Evolutionary conservation across 345 rosid genomes (phyloP).

Genomic region (Orychophragmus violaceus): DNA sequence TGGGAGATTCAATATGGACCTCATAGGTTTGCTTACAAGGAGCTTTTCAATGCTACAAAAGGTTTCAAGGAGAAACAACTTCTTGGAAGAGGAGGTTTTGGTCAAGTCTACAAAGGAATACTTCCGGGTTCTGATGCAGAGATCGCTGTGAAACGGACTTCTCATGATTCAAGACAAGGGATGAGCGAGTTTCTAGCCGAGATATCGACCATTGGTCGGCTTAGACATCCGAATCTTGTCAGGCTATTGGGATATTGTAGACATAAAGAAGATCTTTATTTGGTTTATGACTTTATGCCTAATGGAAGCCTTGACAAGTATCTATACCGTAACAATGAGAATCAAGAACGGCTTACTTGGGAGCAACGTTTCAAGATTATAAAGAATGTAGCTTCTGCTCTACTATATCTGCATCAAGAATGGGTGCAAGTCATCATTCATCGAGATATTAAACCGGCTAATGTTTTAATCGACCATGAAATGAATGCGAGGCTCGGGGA

Average conservation of each 20-base stretch:
- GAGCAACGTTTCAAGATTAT: conserved; percentile 38
- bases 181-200: conserved; percentile 52
- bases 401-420: conserved; percentile 39
- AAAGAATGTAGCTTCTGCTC: conserved; percentile 34
- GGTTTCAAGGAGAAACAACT: conserved; percentile 45
- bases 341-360: conserved; percentile 31
- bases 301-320: conserved; percentile 49
- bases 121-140: conserved; percentile 35
- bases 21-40: conserved; percentile 42
- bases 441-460: conserved; percentile 40
- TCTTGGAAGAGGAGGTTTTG: conserved; percentile 51
- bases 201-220: conserved; percentile 39
- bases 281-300: conserved; percentile 49
- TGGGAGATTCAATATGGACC: conserved; percentile 54
- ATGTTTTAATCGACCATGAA: conserved; percentile 33
- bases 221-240: conserved; percentile 37
- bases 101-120: conserved; percentile 46
- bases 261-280: conserved; percentile 33
- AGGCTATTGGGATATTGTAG: conserved; percentile 42
- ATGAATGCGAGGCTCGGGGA: conserved; percentile 41
- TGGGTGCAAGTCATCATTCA: conserved; percentile 48
- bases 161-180: conserved; percentile 48
- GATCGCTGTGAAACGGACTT: conserved; percentile 51
- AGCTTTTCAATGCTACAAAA: conserved; percentile 38
- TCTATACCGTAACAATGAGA: conserved; percentile 13